These are phyloP conservation scores for Eremomyces bilateralis DNA, from an alignment of 495 filamentous ascomycete genomes.

Conservation along the genomic window DNA sequence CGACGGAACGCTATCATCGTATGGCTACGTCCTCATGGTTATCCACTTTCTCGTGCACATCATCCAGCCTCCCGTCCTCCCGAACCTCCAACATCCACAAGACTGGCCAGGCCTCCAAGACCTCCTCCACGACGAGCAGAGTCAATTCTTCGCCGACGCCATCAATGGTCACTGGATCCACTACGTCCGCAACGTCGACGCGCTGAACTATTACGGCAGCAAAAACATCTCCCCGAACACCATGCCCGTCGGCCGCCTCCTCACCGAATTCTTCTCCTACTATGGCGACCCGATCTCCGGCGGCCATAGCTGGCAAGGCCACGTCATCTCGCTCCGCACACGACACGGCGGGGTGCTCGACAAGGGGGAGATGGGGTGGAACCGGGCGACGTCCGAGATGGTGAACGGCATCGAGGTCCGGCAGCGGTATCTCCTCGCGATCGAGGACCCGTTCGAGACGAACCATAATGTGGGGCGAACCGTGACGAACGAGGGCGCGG, in stretches of 20 bases:
- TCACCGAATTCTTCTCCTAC: conserved; percentile 66
- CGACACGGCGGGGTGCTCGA: conserved; percentile 39
- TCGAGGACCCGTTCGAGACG: conserved; percentile 72
- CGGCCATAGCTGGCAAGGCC: conserved; percentile 47
- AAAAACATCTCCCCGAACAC: conserved; percentile 38
- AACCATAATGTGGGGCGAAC: conserved; percentile 69
- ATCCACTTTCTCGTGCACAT: conserved; percentile 74
- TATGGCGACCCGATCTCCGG: conserved; percentile 32
- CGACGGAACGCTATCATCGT: conserved; percentile 59
- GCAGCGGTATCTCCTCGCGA: conserved; percentile 62
- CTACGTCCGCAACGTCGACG: conserved; percentile 25
- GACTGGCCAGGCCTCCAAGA: background rate
- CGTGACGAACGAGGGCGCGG: conserved; percentile 53
- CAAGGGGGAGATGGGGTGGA: conserved; percentile 61
- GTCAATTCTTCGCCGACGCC: background rate
- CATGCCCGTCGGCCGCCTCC: conserved; percentile 37
- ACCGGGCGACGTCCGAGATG: conserved; percentile 36
- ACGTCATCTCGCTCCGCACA: conserved; percentile 51
- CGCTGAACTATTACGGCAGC: conserved; percentile 47
- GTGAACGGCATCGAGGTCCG: conserved; percentile 31
- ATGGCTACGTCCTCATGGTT: conserved; percentile 84
- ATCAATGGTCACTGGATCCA: background rate
- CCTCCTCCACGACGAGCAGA: background rate
- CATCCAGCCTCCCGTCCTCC: conserved; percentile 51
- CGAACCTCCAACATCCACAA: conserved; percentile 44